Evolutionary conservation across 108 stramenopile species (phyloP), one percentile per base, ranked within the genome.

Genomic region (Fragilariopsis cylindrus): DNA sequence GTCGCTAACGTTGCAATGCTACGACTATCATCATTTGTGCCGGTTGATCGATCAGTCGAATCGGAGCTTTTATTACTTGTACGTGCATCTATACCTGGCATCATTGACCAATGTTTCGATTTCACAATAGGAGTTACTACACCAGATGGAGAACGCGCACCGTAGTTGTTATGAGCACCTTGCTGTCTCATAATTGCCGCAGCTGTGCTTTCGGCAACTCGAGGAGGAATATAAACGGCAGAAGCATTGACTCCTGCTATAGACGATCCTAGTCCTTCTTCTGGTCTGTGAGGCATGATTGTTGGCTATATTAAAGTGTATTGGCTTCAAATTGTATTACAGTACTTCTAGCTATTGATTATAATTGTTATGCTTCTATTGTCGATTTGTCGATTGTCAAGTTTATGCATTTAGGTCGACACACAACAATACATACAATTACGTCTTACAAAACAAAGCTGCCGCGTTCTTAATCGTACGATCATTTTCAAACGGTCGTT

Each of bases 171-270:
- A 40, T 21, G 7, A 40, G 7, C 9, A 5, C 15, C 45, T 15
- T 63, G 62, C 43, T 68, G 78, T 73, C 78, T 68, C 78, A 79
- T 79, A 67, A 81, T 81, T 46, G 65, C 65, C 4, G 80, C 64
- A 7, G 69, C 75, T 12, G 75, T 54, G 46, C 50, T 55, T 52
- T 48, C 65, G 40, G 44, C 68, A 44, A 73, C 72, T 60, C 58
- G 50, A n/a, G 50, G 60, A 42, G 44, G 74, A 45, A 40, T 65
- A 56, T 65, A 75, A 5, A 45, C 48, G 53, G 39, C 21, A 39
- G 72, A 45, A n/a, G 43, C 11, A 12, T 41, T 40, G 6, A 63
- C 62, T 11, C 62, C 62, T 13, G 47, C 3, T 63, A 47, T 15
- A 44, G 5, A 60, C 18, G 65, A 41, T 68, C 74, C 74, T 19